Base-by-base conservation (phyloP, 768 basidiomycete genomes). In the Pisolithus orientalis region DNA sequence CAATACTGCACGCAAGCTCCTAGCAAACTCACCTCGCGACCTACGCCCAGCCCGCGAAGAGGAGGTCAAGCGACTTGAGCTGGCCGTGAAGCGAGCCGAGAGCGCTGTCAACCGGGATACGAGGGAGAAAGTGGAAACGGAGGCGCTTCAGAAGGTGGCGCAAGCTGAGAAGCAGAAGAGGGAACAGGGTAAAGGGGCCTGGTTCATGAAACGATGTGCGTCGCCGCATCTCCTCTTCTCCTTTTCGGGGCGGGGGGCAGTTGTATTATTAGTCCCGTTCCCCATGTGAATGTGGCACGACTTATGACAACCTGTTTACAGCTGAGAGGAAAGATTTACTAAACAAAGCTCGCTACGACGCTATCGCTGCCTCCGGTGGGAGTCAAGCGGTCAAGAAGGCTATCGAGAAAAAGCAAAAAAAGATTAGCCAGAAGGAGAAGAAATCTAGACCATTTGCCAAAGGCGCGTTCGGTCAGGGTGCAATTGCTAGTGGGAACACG, bases 351-450 rank as follows among this genome's bases (percentile, higher is more conserved):
- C 79, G 85, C 53, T 90, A 88, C 64, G 85, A 93, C 25, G 86
- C 86, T 6, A 75, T 94, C 40, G 84, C 87, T 5, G 77, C 78
- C 16, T 73, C 79, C 51, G 93, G 92, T 4, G 93, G 94, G 7
- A 83, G 80, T 57, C 70, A 76, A 4, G 90, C 91, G 1, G 88
- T 94, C 49, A 90, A 87, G 64, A 93, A 87, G 68, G 90, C 82
- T 5, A 83, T 95, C 27, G 90, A 90, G 60, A 94, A 89, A 78
- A 93, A 84, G 67, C 84, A 89, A 69, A 90, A 82, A 67, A 95
- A 94, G 74, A 72, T 85, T 17, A 78, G 78, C 47, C 90, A 92
- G 68, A 93, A 88, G 67, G 94, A 95, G 75, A 95, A 94, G 70
- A 87, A 81, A 61, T 84, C 79, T 52, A 74, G 91, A 49, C 94